phyloP scores from a whole-genome alignment of 2,329 filamentous ascomycete species.

The Colletotrichum musicola region DNA sequence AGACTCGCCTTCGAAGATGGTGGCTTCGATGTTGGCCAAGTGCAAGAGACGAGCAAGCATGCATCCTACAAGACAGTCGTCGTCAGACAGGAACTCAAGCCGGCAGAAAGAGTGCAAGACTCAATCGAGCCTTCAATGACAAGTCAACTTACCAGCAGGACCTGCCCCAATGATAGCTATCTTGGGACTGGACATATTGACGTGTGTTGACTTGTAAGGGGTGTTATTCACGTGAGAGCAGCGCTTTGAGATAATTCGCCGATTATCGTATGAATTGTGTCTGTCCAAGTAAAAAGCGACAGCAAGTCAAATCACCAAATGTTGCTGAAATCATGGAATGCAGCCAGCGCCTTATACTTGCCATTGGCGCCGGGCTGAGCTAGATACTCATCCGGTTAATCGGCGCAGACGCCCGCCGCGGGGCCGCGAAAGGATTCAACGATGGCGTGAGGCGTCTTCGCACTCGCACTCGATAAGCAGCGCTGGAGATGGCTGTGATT shows the following conservation, averaged over 20 bases:
- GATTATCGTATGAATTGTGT: no score
- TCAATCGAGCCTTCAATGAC: no score
- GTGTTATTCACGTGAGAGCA: no score
- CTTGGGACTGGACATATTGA: conserved; percentile 24
- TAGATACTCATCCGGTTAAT: not conserved
- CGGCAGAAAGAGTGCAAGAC: not conserved
- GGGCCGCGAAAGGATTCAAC: not conserved
- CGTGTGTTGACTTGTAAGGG: not conserved
- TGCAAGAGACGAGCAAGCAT: conserved; percentile 66
- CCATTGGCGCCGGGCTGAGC: no score
- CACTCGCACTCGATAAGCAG: not conserved
- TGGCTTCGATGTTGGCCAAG: conserved; percentile 58
- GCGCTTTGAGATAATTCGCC: no score
- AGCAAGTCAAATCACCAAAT: no score
- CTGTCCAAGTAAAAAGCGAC: no score
- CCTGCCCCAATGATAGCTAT: conserved; percentile 65
- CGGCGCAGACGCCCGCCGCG: not conserved
- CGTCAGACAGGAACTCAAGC: not conserved
- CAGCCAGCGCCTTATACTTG: no score
- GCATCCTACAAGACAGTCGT: conserved; percentile 47
- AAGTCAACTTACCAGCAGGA: conserved; percentile 48
- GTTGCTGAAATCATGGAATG: no score
- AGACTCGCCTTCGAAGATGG: conserved; percentile 63
- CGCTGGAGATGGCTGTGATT: not conserved
- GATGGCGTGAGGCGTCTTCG: not conserved